These are phyloP conservation scores for Hymenoscyphus salicellus DNA, from an alignment of 2,329 filamentous ascomycete genomes.

Conservation along the genomic window DNA sequence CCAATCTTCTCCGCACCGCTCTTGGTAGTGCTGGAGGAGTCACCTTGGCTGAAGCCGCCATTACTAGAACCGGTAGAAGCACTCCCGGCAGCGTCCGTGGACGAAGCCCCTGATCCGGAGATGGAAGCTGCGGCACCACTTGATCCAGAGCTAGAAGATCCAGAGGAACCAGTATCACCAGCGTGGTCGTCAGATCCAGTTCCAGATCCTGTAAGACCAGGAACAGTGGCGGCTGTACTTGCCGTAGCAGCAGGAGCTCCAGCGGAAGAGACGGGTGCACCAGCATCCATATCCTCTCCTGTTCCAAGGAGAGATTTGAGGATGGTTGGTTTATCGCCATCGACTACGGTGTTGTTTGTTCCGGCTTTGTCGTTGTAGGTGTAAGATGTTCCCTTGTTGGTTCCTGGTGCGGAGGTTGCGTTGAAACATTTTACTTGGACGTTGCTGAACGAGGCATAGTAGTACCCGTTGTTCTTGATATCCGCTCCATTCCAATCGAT, in stretches of 20 bases:
- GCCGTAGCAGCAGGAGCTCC: conserved; percentile 27
- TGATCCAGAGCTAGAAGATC: not conserved
- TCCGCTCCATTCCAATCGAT: conserved; percentile 82
- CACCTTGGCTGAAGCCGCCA: conserved; percentile 35
- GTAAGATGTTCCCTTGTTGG: conserved; percentile 69
- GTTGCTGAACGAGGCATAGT: conserved; percentile 75
- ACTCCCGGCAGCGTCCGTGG: conserved; percentile 15
- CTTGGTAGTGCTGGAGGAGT: conserved; percentile 20
- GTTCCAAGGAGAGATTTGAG: conserved; percentile 79
- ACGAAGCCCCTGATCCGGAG: not conserved
- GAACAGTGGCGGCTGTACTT: conserved; percentile 44
- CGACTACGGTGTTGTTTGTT: conserved; percentile 73
- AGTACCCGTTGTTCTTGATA: conserved; percentile 82
- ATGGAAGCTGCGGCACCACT: not conserved
- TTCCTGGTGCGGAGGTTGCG: conserved; percentile 57
- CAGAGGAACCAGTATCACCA: conserved; percentile 17
- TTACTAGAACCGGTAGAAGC: conserved; percentile 21
- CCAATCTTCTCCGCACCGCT: conserved; percentile 30
- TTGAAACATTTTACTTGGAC: conserved; percentile 86
- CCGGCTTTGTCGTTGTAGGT: conserved; percentile 63
- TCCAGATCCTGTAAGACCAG: conserved; percentile 54
- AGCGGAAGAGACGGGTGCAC: conserved; percentile 38
- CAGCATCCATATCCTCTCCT: conserved; percentile 67
- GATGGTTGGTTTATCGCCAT: conserved; percentile 71
- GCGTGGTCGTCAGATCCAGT: conserved; percentile 37